Evolutionary conservation across 2,329 filamentous ascomycete species (phyloP).

Genomic region (Coniochaeta hoffmannii): DNA sequence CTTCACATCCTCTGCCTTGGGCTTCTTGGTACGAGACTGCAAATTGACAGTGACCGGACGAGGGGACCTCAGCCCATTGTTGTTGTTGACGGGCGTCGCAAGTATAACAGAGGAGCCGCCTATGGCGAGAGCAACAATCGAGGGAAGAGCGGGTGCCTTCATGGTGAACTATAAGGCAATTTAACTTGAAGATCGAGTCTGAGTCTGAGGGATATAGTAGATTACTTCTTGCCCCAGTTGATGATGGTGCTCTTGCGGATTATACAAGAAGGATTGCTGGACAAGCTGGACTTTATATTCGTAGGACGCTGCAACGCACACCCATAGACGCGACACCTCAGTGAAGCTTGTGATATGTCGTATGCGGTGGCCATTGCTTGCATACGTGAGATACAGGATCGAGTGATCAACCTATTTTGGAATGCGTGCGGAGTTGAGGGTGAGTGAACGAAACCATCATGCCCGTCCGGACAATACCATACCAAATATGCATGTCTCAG

Average conservation of each 20-base stretch:
- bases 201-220: not conserved
- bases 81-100: not conserved
- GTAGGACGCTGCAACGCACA: not conserved
- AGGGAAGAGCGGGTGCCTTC: not conserved
- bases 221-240: not conserved
- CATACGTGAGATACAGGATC: not conserved
- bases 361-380: not conserved
- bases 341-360: not conserved
- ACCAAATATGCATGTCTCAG: not conserved
- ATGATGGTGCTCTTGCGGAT: not conserved
- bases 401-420: not conserved
- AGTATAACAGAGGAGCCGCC: not conserved
- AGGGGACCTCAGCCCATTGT: not conserved
- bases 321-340: not conserved
- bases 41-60: not conserved
- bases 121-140: not conserved
- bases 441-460: not conserved
- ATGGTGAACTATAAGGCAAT: not conserved
- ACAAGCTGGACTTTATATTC: not conserved
- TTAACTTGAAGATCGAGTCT: not conserved
- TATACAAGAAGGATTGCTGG: not conserved
- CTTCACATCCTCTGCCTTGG: not conserved
- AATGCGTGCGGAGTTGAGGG: not conserved
- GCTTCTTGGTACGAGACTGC: not conserved
- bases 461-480: not conserved